Percentiles rank a stretch among this genome's conserved stretches.
Evolutionary conservation across 2,329 filamentous ascomycete species (phyloP).

Genomic region (Sclerotinia trifoliorum): DNA sequence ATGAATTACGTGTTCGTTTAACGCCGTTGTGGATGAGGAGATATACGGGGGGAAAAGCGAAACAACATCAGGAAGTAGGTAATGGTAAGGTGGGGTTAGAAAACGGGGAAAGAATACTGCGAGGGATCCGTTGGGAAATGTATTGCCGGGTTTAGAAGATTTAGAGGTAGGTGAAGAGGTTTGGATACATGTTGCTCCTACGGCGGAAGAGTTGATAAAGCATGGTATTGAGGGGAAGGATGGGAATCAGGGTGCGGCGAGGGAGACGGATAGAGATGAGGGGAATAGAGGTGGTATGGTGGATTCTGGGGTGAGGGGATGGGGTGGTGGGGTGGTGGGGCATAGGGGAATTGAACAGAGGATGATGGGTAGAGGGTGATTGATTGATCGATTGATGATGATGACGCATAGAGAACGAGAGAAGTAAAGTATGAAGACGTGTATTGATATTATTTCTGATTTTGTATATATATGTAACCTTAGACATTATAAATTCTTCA

Average conservation of each 20-base stretch:
- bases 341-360: conserved; percentile 15
- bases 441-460: background rate
- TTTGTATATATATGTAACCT: background rate
- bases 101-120: conserved; percentile 40
- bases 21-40: conserved; percentile 23
- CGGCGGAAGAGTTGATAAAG: conserved; percentile 37
- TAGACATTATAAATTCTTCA: background rate
- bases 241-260: background rate
- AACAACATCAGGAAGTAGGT: background rate
- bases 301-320: background rate
- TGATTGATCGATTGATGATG: too few relatives aligned
- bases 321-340: background rate
- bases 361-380: conserved; percentile 15
- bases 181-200: conserved; percentile 52
- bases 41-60: conserved; percentile 38
- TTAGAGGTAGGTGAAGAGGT: conserved; percentile 46
- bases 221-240: conserved; percentile 26
- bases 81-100: background rate
- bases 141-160: conserved; percentile 40
- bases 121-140: conserved; percentile 43
- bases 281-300: conserved; percentile 10
- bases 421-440: too few relatives aligned
- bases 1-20: conserved; percentile 38
- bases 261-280: conserved; percentile 8
- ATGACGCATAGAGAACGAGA: background rate